These are phyloP conservation scores for Pachysolen tannophilus DNA, from an alignment of 805 yeast species.

Conservation along the genomic window DNA sequence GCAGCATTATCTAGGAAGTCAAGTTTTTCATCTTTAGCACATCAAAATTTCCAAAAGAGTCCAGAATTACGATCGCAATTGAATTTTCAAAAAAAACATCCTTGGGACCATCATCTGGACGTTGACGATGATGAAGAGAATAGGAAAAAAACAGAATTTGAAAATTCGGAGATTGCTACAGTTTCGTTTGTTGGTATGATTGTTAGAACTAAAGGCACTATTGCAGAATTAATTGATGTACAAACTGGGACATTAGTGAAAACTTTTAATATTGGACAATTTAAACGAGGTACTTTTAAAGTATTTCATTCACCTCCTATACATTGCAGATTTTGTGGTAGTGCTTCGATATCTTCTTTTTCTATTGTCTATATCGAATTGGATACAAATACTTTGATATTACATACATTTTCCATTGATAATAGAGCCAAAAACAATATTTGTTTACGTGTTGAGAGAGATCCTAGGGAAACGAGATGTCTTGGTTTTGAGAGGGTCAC, in stretches of 20 bases:
- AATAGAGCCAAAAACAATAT: slow-evolving; percentile 73
- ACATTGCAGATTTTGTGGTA: slow-evolving; percentile 87
- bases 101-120: slow-evolving; percentile 6
- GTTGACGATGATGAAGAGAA: slow-evolving; percentile 20
- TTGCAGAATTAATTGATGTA: slow-evolving; percentile 66
- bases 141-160: slow-evolving; percentile 4
- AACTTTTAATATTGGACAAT: slow-evolving; percentile 52
- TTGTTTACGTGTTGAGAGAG: slow-evolving; percentile 87
- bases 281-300: slow-evolving; percentile 49
- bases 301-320: slow-evolving; percentile 82
- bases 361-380: slow-evolving; percentile 64
- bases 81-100: not conserved
- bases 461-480: slow-evolving; percentile 85
- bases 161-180: slow-evolving; percentile 33
- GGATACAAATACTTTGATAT: slow-evolving; percentile 46
- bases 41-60: slow-evolving; percentile 5
- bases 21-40: slow-evolving; percentile 12
- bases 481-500: slow-evolving; percentile 71
- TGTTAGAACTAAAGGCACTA: slow-evolving; percentile 44
- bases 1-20: slow-evolving; percentile 23
- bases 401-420: slow-evolving; percentile 69
- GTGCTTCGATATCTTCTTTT: slow-evolving; percentile 68
- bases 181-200: slow-evolving; percentile 73
- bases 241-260: slow-evolving; percentile 69
- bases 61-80: not conserved